These are phyloP conservation scores for Ceratobasidium sp. DNA, from an alignment of 1,284 basidiomycete species.

Conservation along the genomic window DNA sequence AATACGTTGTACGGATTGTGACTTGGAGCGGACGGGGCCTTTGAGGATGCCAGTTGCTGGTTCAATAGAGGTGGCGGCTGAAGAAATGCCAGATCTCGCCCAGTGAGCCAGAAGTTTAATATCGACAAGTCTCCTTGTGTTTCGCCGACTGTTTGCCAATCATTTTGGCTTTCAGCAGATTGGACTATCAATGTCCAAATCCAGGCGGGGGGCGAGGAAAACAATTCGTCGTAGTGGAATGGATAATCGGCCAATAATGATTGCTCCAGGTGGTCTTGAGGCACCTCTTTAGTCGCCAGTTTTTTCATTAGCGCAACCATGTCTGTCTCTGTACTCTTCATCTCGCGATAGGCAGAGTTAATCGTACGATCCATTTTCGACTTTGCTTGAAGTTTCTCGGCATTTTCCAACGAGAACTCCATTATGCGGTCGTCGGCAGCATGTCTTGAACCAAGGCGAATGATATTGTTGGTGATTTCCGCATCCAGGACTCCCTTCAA, in stretches of 20 bases:
- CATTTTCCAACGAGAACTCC: conserved; percentile 62
- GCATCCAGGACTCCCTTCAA: conserved; percentile 66
- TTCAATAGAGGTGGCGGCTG: no score
- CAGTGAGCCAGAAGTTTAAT: conserved; percentile 20
- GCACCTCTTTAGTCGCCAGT: conserved; percentile 53
- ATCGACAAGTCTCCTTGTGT: not conserved
- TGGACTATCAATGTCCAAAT: conserved; percentile 46
- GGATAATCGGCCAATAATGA: conserved; percentile 56
- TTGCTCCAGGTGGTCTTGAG: conserved; percentile 53
- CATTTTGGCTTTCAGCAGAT: not conserved
- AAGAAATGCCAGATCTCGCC: conserved; percentile 33
- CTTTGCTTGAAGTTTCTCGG: conserved; percentile 42
- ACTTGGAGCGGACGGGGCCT: no score
- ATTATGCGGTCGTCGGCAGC: conserved; percentile 63
- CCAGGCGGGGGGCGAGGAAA: conserved; percentile 54
- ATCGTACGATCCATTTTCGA: conserved; percentile 54
- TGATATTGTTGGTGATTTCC: conserved; percentile 64
- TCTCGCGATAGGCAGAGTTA: conserved; percentile 49
- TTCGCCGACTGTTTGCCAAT: conserved; percentile 36
- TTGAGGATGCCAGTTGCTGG: no score
- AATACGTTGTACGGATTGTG: no score
- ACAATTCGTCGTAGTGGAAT: conserved; percentile 54
- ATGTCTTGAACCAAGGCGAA: conserved; percentile 68
- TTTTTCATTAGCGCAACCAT: conserved; percentile 57
- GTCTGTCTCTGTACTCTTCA: conserved; percentile 58